Percentiles rank a stretch among this genome's conserved stretches.
Conservation (phyloP, 371 early-diverging fungal genomes). For the Chytridium lagenaria region DNA sequence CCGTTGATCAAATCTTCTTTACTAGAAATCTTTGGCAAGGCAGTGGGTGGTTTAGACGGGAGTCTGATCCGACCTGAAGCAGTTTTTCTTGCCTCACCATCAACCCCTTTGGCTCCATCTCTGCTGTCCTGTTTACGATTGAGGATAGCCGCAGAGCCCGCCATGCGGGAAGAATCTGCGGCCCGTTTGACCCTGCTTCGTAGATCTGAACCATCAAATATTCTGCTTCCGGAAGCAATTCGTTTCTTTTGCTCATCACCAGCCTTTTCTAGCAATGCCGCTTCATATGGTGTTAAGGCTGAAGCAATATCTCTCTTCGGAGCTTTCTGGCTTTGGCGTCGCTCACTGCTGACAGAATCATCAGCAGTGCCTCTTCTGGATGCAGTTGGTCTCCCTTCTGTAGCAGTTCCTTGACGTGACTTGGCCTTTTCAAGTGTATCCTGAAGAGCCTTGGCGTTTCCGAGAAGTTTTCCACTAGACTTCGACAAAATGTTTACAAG, state of each 20-base stretch:
- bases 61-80: slow-evolving; percentile 9
- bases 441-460: neutral
- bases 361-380: neutral
- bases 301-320: slow-evolving; percentile 4
- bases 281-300: slow-evolving; percentile 5
- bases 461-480: neutral
- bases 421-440: neutral
- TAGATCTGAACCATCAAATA: slow-evolving; percentile 54
- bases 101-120: neutral
- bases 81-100: neutral
- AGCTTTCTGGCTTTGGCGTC: neutral
- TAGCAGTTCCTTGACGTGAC: neutral
- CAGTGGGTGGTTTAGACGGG: neutral
- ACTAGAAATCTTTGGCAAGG: neutral
- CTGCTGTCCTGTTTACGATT: too few relatives aligned
- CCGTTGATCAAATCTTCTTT: neutral
- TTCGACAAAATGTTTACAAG: neutral
- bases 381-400: neutral
- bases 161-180: neutral
- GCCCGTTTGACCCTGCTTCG: slow-evolving; percentile 34
- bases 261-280: slow-evolving; percentile 21
- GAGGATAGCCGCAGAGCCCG: neutral
- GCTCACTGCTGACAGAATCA: neutral
- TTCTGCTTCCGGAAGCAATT: slow-evolving; percentile 24
- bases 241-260: slow-evolving; percentile 24